Evolutionary conservation across 768 basidiomycete species (phyloP).

Genomic region (Astraeus odoratus): DNA sequence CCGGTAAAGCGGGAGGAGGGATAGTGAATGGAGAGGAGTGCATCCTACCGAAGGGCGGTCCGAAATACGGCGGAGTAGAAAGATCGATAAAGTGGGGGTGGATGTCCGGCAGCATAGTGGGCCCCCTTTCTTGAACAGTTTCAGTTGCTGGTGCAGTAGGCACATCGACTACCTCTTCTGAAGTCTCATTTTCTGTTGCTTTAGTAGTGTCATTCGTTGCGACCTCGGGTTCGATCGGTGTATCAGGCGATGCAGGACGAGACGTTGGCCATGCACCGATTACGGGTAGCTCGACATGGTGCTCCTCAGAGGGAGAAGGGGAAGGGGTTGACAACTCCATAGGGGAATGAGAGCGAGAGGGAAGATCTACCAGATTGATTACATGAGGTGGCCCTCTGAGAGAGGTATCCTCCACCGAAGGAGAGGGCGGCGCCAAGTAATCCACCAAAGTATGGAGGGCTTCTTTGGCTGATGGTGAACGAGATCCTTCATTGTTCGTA

Average conservation of each 20-base stretch:
- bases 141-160: slow-evolving; percentile 1
- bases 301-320: slow-evolving; percentile 7
- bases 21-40: slow-evolving; percentile 10
- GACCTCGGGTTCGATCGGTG: slow-evolving; percentile 11
- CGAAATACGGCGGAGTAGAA: slow-evolving; percentile 14
- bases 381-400: no score
- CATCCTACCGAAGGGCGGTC: slow-evolving; percentile 14
- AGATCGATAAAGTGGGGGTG: slow-evolving; percentile 14
- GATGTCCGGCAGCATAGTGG: slow-evolving; percentile 9
- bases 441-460: slow-evolving; percentile 10
- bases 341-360: slow-evolving; percentile 39
- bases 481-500: slow-evolving; percentile 5
- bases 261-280: slow-evolving; percentile 40
- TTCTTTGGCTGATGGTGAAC: slow-evolving; percentile 9
- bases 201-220: slow-evolving; percentile 6
- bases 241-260: slow-evolving; percentile 27
- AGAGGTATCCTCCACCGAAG: background rate
- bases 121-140: slow-evolving; percentile 8
- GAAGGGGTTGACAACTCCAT: slow-evolving; percentile 41
- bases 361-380: no score
- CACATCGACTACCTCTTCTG: slow-evolving; percentile 5
- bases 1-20: slow-evolving; percentile 6
- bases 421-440: slow-evolving; percentile 5
- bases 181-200: background rate
- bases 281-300: slow-evolving; percentile 30